Percentiles rank a stretch among this genome's conserved stretches.
Evolutionary conservation across 1,139 yeast species (phyloP).

Genomic region (Zygoascus meyerae): DNA sequence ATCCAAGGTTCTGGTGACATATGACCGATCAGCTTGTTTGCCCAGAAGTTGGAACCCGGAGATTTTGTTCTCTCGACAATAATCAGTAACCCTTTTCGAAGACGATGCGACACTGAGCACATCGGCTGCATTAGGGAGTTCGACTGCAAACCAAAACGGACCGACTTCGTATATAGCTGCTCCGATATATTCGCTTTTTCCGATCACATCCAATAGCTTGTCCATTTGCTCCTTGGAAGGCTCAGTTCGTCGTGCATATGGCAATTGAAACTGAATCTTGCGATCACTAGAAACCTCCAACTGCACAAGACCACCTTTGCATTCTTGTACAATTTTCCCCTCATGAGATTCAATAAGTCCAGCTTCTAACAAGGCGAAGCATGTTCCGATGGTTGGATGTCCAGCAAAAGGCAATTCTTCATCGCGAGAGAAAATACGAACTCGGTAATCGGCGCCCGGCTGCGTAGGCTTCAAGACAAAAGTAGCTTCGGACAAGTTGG

Average conservation of each 20-base stretch:
- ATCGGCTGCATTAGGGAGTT: neutral
- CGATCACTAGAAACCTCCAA: neutral
- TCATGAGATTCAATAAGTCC: neutral
- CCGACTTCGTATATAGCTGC: neutral
- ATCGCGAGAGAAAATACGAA: neutral
- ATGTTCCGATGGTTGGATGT: constrained; percentile 4
- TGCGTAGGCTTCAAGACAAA: constrained; percentile 1
- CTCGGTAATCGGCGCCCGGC: constrained; percentile 2
- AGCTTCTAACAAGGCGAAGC: neutral
- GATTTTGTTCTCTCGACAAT: too few relatives aligned
- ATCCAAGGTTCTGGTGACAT: too few relatives aligned
- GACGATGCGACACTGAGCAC: neutral
- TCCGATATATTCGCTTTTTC: neutral
- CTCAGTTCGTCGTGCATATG: neutral
- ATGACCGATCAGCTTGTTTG: too few relatives aligned
- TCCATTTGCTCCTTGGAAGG: neutral
- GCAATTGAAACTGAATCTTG: neutral
- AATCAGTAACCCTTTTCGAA: too few relatives aligned
- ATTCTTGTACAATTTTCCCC: constrained; percentile 1
- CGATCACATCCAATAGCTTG: neutral
- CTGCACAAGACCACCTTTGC: neutral
- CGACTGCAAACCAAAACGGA: neutral
- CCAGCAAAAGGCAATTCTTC: constrained; percentile 6
- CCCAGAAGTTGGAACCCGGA: too few relatives aligned
- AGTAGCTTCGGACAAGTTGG: constrained; percentile 1